These are phyloP conservation scores for Carex pumila DNA, from an alignment of 176 grass and related monocot genomes.

Conservation along the genomic window DNA sequence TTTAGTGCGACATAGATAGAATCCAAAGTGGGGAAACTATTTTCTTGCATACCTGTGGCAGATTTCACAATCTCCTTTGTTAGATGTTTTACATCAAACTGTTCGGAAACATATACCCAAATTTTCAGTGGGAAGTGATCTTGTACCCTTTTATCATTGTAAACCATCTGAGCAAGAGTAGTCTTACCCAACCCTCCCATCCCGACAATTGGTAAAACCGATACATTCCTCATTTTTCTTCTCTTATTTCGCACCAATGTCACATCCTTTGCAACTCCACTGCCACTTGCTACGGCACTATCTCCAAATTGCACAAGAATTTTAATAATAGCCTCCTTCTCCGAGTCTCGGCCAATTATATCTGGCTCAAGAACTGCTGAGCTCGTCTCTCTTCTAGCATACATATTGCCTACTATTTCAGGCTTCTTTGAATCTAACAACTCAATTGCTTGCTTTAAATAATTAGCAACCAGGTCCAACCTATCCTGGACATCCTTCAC, in stretches of 20 bases:
- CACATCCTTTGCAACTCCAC: not conserved
- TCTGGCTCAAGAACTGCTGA: not conserved
- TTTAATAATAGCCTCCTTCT: slow-evolving; percentile 4
- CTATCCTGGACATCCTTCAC: slow-evolving; percentile 19
- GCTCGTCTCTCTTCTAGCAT: slow-evolving; percentile 3
- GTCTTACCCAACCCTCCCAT: slow-evolving; percentile 47
- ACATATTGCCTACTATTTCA: not conserved
- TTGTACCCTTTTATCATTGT: slow-evolving; percentile 22
- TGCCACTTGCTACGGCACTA: not conserved
- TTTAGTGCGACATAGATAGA: slow-evolving; percentile 21
- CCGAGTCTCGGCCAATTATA: slow-evolving; percentile 12
- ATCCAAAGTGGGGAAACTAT: slow-evolving; percentile 5
- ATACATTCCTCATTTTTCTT: slow-evolving; percentile 9
- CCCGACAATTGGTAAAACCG: slow-evolving; percentile 36
- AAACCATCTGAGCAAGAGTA: slow-evolving; percentile 38
- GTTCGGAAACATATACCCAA: slow-evolving; percentile 33
- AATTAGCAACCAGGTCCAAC: slow-evolving; percentile 3
- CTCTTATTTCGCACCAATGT: not conserved
- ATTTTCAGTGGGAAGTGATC: slow-evolving; percentile 19
- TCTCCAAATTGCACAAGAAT: not conserved
- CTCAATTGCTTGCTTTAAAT: slow-evolving; percentile 1
- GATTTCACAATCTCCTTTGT: slow-evolving; percentile 38
- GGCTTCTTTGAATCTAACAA: slow-evolving; percentile 2
- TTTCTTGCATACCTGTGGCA: not conserved
- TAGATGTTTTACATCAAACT: slow-evolving; percentile 31